Base-by-base conservation (phyloP, 1,284 basidiomycete genomes). In the Pseudozyma sp. region DNA sequence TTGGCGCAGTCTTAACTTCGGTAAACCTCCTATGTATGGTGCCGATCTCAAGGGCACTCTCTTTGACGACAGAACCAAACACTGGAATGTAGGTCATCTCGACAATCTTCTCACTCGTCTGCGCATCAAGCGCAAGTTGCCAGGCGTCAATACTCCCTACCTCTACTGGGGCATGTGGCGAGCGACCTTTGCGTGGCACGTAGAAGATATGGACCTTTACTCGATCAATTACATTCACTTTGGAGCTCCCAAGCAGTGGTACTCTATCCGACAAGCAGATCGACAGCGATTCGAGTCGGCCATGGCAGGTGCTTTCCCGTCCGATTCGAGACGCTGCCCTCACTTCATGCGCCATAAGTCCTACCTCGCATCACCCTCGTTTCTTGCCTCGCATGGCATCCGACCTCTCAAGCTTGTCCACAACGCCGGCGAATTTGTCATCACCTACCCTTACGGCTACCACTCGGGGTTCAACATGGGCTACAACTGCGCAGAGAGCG, bases 221-320 rank as follows among this genome's bases (percentile, higher is more conserved):
- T 96, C 94, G 59, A 99, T 99, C 87, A 99, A 98, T 86, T 98
- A 97, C 84, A 95, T 99, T 70, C 96, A 99, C 86, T 99, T 98
- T 83, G 96, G 96, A 3, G 95, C 96, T 0, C 95, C 95, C 1
- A 99, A 90, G 81, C 88, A 93, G 83, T 99, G 97, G 96, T 99
- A 99, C 85, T 91, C 95, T 0, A 89, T 98, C 36, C 95, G 95
- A 9, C 96, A 98, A 88, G 36, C 90, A 92, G 76, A 91, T 92
- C 5, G 87, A 87, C 60, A 77, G 59, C 78, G 83, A 14, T 85
- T 85, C 71, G 83, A 85, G 64, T 80, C 78, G n/a, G 77, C 79
- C 39, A 82, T 85, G 77, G 78, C 78, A 3, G 73, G 72, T 16
- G 77, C 81, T 16, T 85, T 85, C 60, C 82, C 83, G 0, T 52